phyloP scores from a whole-genome alignment of 352 stramenopile species.

The Stramenopiles sp. region DNA sequence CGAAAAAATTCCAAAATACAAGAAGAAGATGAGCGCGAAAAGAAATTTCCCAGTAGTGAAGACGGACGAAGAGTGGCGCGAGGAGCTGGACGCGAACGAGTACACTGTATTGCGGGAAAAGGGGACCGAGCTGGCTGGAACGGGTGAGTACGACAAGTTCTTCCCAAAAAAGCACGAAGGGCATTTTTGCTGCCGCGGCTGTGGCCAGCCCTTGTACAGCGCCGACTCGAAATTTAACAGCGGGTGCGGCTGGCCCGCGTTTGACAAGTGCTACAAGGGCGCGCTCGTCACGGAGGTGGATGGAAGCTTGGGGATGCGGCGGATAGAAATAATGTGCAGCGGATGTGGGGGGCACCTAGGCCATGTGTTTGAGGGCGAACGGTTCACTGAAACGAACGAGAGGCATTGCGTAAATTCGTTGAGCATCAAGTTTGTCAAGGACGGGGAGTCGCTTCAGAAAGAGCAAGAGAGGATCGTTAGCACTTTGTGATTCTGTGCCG shows the following conservation, averaged over 20 bases:
- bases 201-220: conserved; percentile 58
- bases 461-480: no score
- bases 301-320: conserved; percentile 23
- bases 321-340: conserved; percentile 61
- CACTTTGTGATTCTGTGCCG: no score
- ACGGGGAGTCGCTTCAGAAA: no score
- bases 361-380: conserved; percentile 65
- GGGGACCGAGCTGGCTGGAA: conserved; percentile 57
- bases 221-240: conserved; percentile 67
- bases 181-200: conserved; percentile 59
- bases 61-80: conserved; percentile 53
- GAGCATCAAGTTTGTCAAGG: conserved; percentile 46
- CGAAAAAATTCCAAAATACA: conserved; percentile 5
- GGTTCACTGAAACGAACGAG: conserved; percentile 58
- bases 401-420: conserved; percentile 70
- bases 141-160: conserved; percentile 65
- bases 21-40: background rate
- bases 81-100: conserved; percentile 44
- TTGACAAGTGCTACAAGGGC: conserved; percentile 61
- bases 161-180: conserved; percentile 33
- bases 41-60: conserved; percentile 18
- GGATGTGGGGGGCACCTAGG: conserved; percentile 66
- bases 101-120: conserved; percentile 65
- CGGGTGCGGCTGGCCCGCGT: conserved; percentile 62
- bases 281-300: conserved; percentile 42